phyloP scores from a whole-genome alignment of 2,329 filamentous ascomycete genomes.

The Penicillium sp. region DNA sequence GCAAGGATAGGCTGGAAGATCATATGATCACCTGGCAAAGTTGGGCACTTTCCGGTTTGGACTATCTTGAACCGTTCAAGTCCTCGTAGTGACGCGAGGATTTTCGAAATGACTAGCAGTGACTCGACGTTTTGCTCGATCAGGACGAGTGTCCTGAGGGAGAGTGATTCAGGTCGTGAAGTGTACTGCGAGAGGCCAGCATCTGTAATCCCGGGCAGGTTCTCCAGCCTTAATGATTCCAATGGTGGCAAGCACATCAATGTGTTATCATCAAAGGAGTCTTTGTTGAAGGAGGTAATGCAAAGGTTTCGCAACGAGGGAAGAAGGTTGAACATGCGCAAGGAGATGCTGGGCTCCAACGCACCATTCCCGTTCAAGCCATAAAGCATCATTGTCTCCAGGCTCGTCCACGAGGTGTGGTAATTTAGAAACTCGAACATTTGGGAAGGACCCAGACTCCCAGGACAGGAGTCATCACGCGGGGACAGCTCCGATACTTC shows the following conservation, averaged over 20 bases:
- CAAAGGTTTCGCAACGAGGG: slow-evolving; percentile 47
- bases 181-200: slow-evolving; percentile 47
- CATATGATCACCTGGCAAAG: slow-evolving; percentile 35
- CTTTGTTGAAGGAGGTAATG: slow-evolving; percentile 46
- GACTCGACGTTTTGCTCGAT: slow-evolving; percentile 48
- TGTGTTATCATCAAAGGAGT: slow-evolving; percentile 49
- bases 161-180: slow-evolving; percentile 38
- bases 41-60: slow-evolving; percentile 43
- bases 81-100: slow-evolving; percentile 41
- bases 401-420: slow-evolving; percentile 44
- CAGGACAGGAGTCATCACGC: slow-evolving; percentile 29
- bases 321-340: slow-evolving; percentile 47
- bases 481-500: slow-evolving; percentile 34
- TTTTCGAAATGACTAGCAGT: slow-evolving; percentile 44
- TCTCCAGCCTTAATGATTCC: slow-evolving; percentile 48
- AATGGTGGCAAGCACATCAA: slow-evolving; percentile 47
- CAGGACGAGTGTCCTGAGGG: slow-evolving; percentile 43
- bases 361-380: slow-evolving; percentile 37
- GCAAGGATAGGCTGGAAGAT: slow-evolving; percentile 43
- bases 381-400: slow-evolving; percentile 49
- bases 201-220: slow-evolving; percentile 49
- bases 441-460: slow-evolving; percentile 44
- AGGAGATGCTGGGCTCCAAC: slow-evolving; percentile 48
- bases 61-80: slow-evolving; percentile 46
- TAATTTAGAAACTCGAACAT: slow-evolving; percentile 46